Evolutionary conservation across 1,284 basidiomycete genomes (phyloP).

Genomic region (Phellopilus nigrolimitatus): DNA sequence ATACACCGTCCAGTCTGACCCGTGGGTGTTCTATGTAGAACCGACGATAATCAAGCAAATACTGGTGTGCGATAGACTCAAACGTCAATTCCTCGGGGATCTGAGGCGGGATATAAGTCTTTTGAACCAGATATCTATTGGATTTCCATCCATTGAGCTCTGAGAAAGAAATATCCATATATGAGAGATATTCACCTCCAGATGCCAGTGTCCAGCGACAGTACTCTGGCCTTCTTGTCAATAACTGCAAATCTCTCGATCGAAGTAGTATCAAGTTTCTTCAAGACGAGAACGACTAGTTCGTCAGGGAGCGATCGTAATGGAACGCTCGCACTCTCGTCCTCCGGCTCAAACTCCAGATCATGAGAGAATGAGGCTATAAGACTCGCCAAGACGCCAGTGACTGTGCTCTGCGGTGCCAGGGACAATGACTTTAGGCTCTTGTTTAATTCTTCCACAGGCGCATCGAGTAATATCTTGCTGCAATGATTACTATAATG

Average conservation of each 20-base stretch:
- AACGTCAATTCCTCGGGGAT: conserved; percentile 46
- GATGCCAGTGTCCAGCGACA: conserved; percentile 61
- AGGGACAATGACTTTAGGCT: neutral
- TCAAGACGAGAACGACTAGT: conserved; percentile 64
- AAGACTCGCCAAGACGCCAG: conserved; percentile 43
- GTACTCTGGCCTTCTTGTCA: conserved; percentile 65
- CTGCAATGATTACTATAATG: neutral
- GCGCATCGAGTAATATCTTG: neutral
- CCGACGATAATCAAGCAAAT: conserved; percentile 64
- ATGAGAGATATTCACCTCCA: too few species aligned
- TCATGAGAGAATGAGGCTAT: conserved; percentile 43
- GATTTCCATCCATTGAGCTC: too few species aligned
- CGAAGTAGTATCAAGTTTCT: conserved; percentile 54
- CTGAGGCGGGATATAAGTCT: conserved; percentile 71
- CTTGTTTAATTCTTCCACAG: neutral
- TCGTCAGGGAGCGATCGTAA: conserved; percentile 70
- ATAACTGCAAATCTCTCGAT: conserved; percentile 74
- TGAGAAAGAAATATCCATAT: too few species aligned
- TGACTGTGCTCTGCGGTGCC: conserved; percentile 22
- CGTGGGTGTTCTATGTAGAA: conserved; percentile 80
- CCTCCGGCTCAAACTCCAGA: conserved; percentile 63
- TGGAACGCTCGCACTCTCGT: conserved; percentile 53
- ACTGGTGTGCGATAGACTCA: conserved; percentile 44
- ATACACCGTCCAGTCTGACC: conserved; percentile 80
- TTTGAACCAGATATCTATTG: conserved; percentile 46